Evolutionary conservation across 1,139 yeast species (phyloP), one percentile per base, ranked within the genome.

Genomic region (Candida smagusa): DNA sequence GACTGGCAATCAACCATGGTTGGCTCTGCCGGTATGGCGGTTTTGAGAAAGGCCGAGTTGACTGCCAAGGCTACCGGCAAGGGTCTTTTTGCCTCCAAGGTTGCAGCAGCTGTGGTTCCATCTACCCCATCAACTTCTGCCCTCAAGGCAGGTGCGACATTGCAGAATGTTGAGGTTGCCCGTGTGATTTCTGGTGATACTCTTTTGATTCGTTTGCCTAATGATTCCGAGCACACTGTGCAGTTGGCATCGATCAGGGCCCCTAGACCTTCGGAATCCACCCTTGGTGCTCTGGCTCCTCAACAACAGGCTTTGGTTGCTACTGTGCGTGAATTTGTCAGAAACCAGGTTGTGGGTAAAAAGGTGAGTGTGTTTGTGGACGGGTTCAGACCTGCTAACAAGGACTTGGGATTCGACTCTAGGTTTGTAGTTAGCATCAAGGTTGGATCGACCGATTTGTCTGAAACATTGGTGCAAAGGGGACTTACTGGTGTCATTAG

Each of bases 1-100:
- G 95, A 87, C 56, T 84, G 95, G 92, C 95, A 87, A 58, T 79
- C 89, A 1, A 59, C 77, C n/a, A 54, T 79, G 36, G 64, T 88
- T 40, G 96, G 96, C 2, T 66, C 89, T 5, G 61, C 71, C 28
- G 67, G 66, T 31, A 85, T 87, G 90, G 53, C 74, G 3, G 56
- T 58, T 23, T 69, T 84, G 40, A 75, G 95, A 56, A 74, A 68
- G 41, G 79, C 84, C 21, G 95, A 85, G 56, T 78, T 71, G 47
- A 57, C 69, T 1, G 95, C 94, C n/a, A 81, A 74, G 50, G 70
- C 72, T 7, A 63, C 69, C 22, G 84, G 79, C 13, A 71, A 72
- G 45, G 86, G 85, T n/a, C 53, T 81, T 28, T 85, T 81, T 79
- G 77, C 80, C 42, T 53, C 62, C 16, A 53, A 59, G 26, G 46